These are phyloP conservation scores for Pleodorina starrii DNA, from an alignment of 139 green algal genomes.

Conservation along the genomic window DNA sequence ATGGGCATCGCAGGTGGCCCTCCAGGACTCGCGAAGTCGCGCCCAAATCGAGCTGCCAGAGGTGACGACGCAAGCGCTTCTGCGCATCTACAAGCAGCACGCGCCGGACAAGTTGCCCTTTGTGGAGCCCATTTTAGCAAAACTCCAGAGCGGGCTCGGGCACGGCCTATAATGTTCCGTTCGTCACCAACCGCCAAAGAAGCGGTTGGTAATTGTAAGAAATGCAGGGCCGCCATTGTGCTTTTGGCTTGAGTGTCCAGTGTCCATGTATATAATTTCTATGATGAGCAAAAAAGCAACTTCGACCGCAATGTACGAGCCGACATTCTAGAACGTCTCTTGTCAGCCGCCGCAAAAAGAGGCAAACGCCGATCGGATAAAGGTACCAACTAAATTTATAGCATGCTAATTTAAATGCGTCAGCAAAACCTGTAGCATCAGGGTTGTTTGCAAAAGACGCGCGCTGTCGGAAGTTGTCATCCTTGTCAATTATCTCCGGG, in stretches of 20 bases:
- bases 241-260: neutral
- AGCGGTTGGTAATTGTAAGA: neutral
- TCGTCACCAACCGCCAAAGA: neutral
- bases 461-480: neutral
- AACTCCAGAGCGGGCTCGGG: constrained; percentile 38
- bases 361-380: too few relatives aligned
- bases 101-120: constrained; percentile 73
- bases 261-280: too few relatives aligned
- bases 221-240: neutral
- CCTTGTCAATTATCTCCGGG: neutral
- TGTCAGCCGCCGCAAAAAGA: neutral
- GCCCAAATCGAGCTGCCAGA: constrained; percentile 70
- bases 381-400: neutral
- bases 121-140: constrained; percentile 65
- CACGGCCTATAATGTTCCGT: constrained; percentile 2
- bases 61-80: constrained; percentile 66
- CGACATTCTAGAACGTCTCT: neutral
- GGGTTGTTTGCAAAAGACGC: neutral
- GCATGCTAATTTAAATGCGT: neutral
- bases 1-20: constrained; percentile 56
- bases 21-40: constrained; percentile 61
- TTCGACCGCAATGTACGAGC: neutral
- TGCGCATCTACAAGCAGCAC: constrained; percentile 73
- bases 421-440: neutral
- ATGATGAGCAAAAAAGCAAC: too few relatives aligned